phyloP scores from a whole-genome alignment of 257 asterid species.

The Solanum stenotomum region DNA sequence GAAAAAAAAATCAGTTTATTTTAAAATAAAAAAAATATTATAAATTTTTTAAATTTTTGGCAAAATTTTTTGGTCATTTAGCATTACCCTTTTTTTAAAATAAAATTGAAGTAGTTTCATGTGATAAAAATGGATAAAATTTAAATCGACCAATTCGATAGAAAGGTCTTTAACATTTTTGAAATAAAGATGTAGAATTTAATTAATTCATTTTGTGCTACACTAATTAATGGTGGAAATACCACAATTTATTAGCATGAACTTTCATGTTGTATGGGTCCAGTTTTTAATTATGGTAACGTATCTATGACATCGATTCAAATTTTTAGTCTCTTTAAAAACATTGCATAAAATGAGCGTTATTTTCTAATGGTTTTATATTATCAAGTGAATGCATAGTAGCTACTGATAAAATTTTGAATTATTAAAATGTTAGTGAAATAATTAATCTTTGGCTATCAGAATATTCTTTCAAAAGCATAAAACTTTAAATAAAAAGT shows the following conservation, averaged over 20 bases:
- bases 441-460: background rate
- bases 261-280: background rate
- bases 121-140: background rate
- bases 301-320: background rate
- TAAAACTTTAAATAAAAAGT: background rate
- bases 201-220: background rate
- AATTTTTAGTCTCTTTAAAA: background rate
- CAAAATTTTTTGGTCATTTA: no score
- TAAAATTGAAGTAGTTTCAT: background rate
- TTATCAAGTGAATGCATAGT: background rate
- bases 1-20: no score
- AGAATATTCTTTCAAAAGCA: background rate
- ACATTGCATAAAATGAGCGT: background rate
- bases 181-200: background rate
- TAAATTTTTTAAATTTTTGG: no score
- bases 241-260: conserved; percentile 24
- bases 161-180: background rate
- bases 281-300: background rate
- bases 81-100: background rate
- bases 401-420: background rate
- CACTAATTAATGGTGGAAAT: conserved; percentile 6
- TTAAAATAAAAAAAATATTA: no score
- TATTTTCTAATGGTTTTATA: background rate
- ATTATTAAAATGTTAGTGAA: background rate
- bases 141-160: background rate